Conservation (phyloP, 495 filamentous ascomycete species). For the Cryomyces minteri region DNA sequence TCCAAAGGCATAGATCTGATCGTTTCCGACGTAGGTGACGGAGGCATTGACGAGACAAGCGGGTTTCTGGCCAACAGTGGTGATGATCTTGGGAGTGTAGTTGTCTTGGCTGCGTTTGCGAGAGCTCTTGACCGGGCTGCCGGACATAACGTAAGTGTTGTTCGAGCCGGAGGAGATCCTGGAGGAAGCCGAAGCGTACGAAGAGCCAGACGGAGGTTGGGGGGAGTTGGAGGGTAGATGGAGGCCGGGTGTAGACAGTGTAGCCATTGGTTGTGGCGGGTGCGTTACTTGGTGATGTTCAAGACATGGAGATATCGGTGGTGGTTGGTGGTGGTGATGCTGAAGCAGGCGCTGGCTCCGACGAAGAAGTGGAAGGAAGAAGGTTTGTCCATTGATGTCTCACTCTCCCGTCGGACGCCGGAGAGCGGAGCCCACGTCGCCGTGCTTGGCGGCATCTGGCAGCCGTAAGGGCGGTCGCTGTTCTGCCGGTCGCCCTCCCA, state of each 20-base stretch:
- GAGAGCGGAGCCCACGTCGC: no score
- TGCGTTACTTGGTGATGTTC: no score
- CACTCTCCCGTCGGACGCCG: no score
- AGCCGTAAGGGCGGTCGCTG: no score
- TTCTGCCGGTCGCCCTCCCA: no score
- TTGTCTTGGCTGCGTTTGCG: conserved; percentile 41
- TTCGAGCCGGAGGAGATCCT: conserved; percentile 29
- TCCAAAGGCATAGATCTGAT: conserved; percentile 93
- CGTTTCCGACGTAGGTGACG: conserved; percentile 88
- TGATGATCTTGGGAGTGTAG: conserved; percentile 62
- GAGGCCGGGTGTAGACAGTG: background rate
- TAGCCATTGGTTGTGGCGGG: background rate
- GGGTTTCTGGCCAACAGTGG: conserved; percentile 61
- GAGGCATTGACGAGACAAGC: conserved; percentile 96
- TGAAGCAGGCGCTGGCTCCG: no score
- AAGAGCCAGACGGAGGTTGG: conserved; percentile 12
- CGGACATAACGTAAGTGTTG: conserved; percentile 73
- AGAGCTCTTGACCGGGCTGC: conserved; percentile 47
- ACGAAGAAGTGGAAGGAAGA: no score
- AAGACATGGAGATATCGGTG: no score
- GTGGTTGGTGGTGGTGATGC: no score
- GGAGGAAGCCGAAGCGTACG: conserved; percentile 25
- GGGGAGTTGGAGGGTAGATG: conserved; percentile 9
- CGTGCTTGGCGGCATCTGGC: no score
- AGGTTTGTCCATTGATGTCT: no score